Conservation (phyloP, 2,329 filamentous ascomycete genomes). For the Fusarium mangiferae region DNA sequence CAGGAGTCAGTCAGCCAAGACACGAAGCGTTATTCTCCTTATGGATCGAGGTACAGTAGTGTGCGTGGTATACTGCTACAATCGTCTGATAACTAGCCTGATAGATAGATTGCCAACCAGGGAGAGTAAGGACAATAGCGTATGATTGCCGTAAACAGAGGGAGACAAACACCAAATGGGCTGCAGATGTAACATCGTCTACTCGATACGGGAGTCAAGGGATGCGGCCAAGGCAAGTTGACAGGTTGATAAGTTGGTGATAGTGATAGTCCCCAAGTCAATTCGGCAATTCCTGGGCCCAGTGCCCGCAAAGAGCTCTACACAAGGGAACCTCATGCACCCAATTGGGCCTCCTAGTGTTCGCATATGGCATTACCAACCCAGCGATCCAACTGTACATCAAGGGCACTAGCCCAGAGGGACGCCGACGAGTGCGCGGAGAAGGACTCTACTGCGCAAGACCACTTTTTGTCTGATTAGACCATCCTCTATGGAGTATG, state of each 20-base stretch:
- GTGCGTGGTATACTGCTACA: slow-evolving; percentile 3
- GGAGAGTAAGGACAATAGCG: slow-evolving; percentile 4
- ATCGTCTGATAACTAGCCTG: slow-evolving; percentile 1
- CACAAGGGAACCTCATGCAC: not conserved
- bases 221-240: slow-evolving; percentile 1
- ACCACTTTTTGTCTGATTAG: slow-evolving; percentile 42
- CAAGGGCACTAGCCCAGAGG: slow-evolving; percentile 20
- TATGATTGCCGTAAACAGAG: slow-evolving; percentile 12
- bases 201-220: slow-evolving; percentile 6
- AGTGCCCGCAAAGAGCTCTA: not conserved
- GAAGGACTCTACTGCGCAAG: slow-evolving; percentile 11
- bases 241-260: not conserved
- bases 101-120: slow-evolving; percentile 8
- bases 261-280: not conserved
- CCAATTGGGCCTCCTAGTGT: not conserved
- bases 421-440: slow-evolving; percentile 5
- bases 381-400: slow-evolving; percentile 18
- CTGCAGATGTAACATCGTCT: slow-evolving; percentile 1
- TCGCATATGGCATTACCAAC: not conserved
- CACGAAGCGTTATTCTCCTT: slow-evolving; percentile 16
- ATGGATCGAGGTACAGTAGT: slow-evolving; percentile 31
- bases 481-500: slow-evolving; percentile 10
- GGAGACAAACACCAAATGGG: slow-evolving; percentile 14
- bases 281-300: slow-evolving; percentile 3
- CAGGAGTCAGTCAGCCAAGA: not conserved